phyloP scores from a whole-genome alignment of 164 flowering plant species.

The Liquidambar formosana region DNA sequence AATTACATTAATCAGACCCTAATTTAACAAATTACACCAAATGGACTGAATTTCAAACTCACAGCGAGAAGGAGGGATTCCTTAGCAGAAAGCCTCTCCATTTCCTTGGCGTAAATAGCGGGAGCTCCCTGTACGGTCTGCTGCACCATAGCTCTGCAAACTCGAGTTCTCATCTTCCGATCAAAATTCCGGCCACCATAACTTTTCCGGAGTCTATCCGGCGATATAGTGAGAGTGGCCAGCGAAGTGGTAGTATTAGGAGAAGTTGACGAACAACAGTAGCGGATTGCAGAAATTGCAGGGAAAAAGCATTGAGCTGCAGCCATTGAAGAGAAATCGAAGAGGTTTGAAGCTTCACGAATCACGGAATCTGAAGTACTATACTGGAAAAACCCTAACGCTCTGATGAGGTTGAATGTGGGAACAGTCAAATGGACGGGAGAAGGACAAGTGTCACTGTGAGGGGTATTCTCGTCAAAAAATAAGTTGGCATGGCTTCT shows the following conservation, averaged over 20 bases:
- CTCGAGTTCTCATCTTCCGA: slow-evolving; percentile 16
- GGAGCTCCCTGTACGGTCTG: slow-evolving; percentile 69
- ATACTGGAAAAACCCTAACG: no score
- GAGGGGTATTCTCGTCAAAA: no score
- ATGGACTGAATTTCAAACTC: slow-evolving; percentile 15
- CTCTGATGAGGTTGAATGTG: no score
- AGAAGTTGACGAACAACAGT: slow-evolving; percentile 15
- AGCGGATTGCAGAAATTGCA: slow-evolving; percentile 21
- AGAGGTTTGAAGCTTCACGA: no score
- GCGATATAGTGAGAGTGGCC: slow-evolving; percentile 2
- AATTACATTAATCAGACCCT: no score
- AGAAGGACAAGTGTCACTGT: no score
- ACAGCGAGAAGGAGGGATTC: slow-evolving; percentile 90
- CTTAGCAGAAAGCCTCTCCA: slow-evolving; percentile 93
- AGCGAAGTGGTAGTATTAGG: slow-evolving; percentile 5
- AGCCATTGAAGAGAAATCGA: slow-evolving; percentile 30
- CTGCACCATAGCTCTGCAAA: slow-evolving; percentile 61
- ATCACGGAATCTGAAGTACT: no score
- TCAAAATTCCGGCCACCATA: slow-evolving; percentile 13
- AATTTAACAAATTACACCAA: neutral
- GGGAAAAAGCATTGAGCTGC: slow-evolving; percentile 20
- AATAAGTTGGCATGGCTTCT: no score
- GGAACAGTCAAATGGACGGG: no score
- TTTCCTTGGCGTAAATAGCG: slow-evolving; percentile 76
- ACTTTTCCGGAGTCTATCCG: slow-evolving; percentile 16